A percentile compares a stretch with the other conserved stretches of the same genome.
phyloP scores from a whole-genome alignment of 2,329 filamentous ascomycete genomes.

The Fulvia fulva region DNA sequence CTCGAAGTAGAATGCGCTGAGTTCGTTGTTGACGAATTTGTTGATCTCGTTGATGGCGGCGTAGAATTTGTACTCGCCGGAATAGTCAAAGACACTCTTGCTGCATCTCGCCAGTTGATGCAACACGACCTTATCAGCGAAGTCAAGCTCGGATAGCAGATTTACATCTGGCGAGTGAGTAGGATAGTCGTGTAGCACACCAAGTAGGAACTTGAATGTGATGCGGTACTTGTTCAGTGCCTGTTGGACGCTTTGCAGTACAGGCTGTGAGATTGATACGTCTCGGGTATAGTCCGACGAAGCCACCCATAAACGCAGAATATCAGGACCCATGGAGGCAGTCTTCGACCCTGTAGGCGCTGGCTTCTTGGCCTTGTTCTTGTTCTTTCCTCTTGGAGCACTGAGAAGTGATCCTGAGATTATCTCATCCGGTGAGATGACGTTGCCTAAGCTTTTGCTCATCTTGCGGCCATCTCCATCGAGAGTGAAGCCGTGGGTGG shows the following conservation, averaged over 20 bases:
- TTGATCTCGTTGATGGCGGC: slow-evolving; percentile 70
- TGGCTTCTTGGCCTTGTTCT: slow-evolving; percentile 38
- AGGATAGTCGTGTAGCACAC: slow-evolving; percentile 50
- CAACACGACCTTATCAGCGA: slow-evolving; percentile 68
- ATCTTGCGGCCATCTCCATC: slow-evolving; percentile 92
- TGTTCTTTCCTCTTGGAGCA: slow-evolving; percentile 44
- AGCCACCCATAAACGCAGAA: slow-evolving; percentile 84
- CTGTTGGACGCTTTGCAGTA: slow-evolving; percentile 72
- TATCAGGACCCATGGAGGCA: slow-evolving; percentile 68
- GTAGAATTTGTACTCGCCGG: slow-evolving; percentile 74
- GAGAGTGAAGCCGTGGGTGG: slow-evolving; percentile 93
- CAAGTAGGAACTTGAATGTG: slow-evolving; percentile 86
- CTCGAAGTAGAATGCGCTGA: slow-evolving; percentile 94
- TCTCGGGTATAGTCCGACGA: slow-evolving; percentile 89
- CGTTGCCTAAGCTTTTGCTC: slow-evolving; percentile 95
- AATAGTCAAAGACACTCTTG: slow-evolving; percentile 60
- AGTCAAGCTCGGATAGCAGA: slow-evolving; percentile 16
- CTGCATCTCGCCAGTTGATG: slow-evolving; percentile 67
- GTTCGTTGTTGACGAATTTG: slow-evolving; percentile 73
- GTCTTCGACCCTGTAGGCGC: slow-evolving; percentile 19
- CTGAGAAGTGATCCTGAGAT: slow-evolving; percentile 78
- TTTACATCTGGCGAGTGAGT: slow-evolving; percentile 15
- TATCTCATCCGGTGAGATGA: slow-evolving; percentile 74
- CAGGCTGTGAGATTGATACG: slow-evolving; percentile 72
- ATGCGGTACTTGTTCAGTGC: slow-evolving; percentile 81